Percentiles rank a stretch among this genome's conserved stretches.
phyloP scores from a whole-genome alignment of 2,329 filamentous ascomycete species.

The Fusarium compactum region DNA sequence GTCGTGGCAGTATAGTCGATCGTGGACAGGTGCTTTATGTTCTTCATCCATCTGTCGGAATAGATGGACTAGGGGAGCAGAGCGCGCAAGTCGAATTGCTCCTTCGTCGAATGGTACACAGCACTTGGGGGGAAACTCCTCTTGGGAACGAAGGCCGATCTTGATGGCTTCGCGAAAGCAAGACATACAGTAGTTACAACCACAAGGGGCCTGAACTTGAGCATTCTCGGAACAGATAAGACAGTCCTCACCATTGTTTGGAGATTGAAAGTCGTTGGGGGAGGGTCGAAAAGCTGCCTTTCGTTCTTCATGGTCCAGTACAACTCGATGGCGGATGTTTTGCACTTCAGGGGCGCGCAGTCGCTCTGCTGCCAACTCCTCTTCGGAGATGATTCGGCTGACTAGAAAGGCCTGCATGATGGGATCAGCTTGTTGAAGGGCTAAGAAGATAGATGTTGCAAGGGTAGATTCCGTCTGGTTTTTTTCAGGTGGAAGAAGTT shows the following conservation, averaged over 20 bases:
- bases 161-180: conserved; percentile 40
- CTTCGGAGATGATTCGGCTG: conserved; percentile 41
- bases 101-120: conserved; percentile 35
- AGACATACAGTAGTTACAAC: conserved; percentile 37
- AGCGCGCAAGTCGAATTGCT: conserved; percentile 13
- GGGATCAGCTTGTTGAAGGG: conserved; percentile 38
- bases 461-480: conserved; percentile 22
- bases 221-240: conserved; percentile 29
- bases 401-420: conserved; percentile 36
- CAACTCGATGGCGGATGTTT: conserved; percentile 18
- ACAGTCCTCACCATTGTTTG: conserved; percentile 20
- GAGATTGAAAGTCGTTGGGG: neutral
- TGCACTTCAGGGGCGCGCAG: conserved; percentile 30
- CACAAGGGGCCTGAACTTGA: conserved; percentile 23
- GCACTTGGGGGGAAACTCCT: conserved; percentile 43
- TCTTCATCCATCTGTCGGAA: conserved; percentile 40
- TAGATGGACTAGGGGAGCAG: conserved; percentile 37
- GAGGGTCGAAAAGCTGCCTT: neutral
- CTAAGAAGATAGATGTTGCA: conserved; percentile 31
- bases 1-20: conserved; percentile 43
- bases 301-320: conserved; percentile 34
- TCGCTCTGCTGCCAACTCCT: conserved; percentile 34
- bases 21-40: neutral
- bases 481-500: conserved; percentile 10
- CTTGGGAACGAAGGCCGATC: conserved; percentile 32